Evolutionary conservation across 805 yeast species (phyloP).

Genomic region (Starmerella powellii): DNA sequence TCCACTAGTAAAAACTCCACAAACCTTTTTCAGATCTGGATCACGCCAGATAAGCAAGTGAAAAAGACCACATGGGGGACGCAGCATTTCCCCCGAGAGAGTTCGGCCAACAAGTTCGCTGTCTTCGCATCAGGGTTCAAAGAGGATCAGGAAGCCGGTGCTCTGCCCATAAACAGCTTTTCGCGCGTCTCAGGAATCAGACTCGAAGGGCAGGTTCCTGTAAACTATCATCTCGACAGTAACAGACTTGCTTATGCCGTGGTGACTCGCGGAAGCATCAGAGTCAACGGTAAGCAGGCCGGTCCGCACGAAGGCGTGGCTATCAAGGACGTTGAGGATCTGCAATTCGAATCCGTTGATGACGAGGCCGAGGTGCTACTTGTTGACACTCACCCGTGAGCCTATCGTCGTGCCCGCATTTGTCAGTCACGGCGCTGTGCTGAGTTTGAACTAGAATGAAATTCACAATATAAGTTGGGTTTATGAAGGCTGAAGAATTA

Average conservation of each 20-base stretch:
- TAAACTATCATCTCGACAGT: slow-evolving; percentile 10
- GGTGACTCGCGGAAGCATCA: slow-evolving; percentile 6
- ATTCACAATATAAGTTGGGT: too few species aligned
- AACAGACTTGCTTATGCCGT: slow-evolving; percentile 17
- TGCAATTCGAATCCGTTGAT: slow-evolving; percentile 8
- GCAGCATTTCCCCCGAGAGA: slow-evolving; percentile 15
- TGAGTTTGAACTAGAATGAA: too few species aligned
- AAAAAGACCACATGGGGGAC: slow-evolving; percentile 14
- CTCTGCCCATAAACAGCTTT: slow-evolving; percentile 17
- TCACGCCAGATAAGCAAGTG: slow-evolving; percentile 10
- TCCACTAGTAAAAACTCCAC: neutral
- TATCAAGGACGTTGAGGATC: slow-evolving; percentile 9
- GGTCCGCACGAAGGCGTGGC: slow-evolving; percentile 18
- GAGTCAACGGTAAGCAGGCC: slow-evolving; percentile 15
- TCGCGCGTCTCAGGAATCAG: slow-evolving; percentile 13
- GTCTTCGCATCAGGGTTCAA: slow-evolving; percentile 15
- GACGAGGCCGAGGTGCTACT: slow-evolving; percentile 13
- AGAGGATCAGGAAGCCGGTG: slow-evolving; percentile 12
- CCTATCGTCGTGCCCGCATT: neutral
- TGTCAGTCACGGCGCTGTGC: too few species aligned
- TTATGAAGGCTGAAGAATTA: too few species aligned
- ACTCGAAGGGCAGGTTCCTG: slow-evolving; percentile 5
- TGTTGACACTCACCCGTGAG: slow-evolving; percentile 14
- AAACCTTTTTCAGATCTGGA: slow-evolving; percentile 16
- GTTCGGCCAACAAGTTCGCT: slow-evolving; percentile 7